phyloP scores from a whole-genome alignment of 2,329 filamentous ascomycete genomes.

The Pochonia chlamydosporia region DNA sequence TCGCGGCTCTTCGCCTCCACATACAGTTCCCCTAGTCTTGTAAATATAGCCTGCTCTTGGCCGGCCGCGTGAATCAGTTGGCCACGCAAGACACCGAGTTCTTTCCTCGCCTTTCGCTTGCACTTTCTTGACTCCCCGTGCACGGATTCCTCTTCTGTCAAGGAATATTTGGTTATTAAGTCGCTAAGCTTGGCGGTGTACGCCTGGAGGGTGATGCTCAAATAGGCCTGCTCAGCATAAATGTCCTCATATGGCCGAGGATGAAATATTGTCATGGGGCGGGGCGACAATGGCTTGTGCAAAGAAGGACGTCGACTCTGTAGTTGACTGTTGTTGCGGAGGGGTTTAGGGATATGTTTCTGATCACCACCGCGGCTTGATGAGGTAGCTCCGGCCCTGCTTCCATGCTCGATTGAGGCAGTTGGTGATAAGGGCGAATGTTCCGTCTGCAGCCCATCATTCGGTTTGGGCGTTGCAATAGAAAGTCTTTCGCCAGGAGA shows the following conservation, averaged over 20 bases:
- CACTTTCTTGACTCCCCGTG: conserved; percentile 16
- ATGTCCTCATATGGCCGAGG: conserved; percentile 37
- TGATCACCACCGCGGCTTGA: no score
- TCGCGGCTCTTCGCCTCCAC: conserved; percentile 42
- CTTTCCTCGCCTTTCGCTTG: conserved; percentile 31
- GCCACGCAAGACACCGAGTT: conserved; percentile 33
- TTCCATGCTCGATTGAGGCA: neutral
- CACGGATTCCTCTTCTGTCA: conserved; percentile 27
- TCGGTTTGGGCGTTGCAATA: neutral
- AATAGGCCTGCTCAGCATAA: conserved; percentile 40
- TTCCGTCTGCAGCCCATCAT: neutral
- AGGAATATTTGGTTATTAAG: conserved; percentile 33
- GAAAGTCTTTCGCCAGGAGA: neutral
- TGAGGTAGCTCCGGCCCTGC: no score
- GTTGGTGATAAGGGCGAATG: neutral
- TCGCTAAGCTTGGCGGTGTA: conserved; percentile 31
- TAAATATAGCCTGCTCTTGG: conserved; percentile 40
- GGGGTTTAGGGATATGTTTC: neutral
- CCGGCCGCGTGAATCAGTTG: conserved; percentile 38
- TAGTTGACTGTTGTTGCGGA: neutral
- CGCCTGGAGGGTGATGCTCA: conserved; percentile 33
- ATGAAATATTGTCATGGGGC: conserved; percentile 20
- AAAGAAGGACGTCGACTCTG: neutral
- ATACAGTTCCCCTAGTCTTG: conserved; percentile 42
- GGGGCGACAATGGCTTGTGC: neutral